Base-by-base conservation (phyloP, 2,329 filamentous ascomycete species). In the Neofusicoccum kwambonambiense region DNA sequence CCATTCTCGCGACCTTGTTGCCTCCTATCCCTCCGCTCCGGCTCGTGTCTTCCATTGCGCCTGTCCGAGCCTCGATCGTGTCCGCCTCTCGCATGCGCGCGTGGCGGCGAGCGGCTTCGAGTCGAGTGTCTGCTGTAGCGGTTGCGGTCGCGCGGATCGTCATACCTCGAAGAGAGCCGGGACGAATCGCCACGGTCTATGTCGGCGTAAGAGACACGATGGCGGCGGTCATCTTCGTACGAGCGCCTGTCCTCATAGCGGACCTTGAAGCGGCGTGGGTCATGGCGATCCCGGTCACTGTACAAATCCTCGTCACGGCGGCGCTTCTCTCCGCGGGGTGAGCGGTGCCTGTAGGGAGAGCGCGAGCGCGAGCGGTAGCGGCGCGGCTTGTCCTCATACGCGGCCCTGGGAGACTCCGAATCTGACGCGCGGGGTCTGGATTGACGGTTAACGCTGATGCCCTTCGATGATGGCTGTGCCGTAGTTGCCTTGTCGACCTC, bases 391-490 rank as follows among this genome's bases (percentile, higher is more conserved):
- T 71, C 72, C 83, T 85, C 87, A 81, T 80, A 41, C 27, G 65
- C 39, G 50, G 41, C 50, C 47, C 64, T 52, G 22, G 65, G 66
- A 50, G 65, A 58, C 34, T 39, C 44, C 51, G 68, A 57, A 44
- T 60, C 65, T 60, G 64, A 63, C 47, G 67, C 61, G 47, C 63
- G 65, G 47, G 50, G 57, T 66, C 92, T 96, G 90, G 90, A 86
- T 85, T 84, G 88, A 87, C 90, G 90, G 92, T 96, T 91, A 96
- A 96, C 89, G 87, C 86, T 88, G 87, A 83, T 89, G 89, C 88
- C 86, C 86, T 89, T 87, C 85, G 86, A 81, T 79, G 85, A 85
- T 84, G 85, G 83, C 85, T 89, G 87, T 89, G 90, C 83, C 80
- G 80, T 89, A 91, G 90, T 91, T 95, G 92, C 91, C 92, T 95